phyloP scores from a whole-genome alignment of 169 alveolate genomes.

The Eimeria praecox region DNA sequence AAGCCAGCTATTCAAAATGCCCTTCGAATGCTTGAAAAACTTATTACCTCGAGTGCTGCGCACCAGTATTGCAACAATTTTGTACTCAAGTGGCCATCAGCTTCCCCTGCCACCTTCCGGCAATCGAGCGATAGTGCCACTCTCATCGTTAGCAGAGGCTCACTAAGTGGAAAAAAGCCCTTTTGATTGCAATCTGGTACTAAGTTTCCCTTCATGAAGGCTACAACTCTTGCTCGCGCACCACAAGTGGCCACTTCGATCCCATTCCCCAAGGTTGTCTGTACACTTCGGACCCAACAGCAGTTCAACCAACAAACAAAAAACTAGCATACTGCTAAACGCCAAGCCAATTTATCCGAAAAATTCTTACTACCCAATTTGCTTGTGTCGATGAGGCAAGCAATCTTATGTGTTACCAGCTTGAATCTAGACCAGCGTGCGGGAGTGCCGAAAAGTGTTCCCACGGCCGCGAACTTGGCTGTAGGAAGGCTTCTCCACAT shows the following conservation, averaged over 20 bases:
- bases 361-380: background rate
- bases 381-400: background rate
- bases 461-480: background rate
- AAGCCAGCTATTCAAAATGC: background rate
- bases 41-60: constrained; percentile 44
- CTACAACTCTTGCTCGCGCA: background rate
- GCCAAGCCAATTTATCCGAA: background rate
- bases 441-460: background rate
- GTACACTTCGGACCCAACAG: background rate
- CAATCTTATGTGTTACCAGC: background rate
- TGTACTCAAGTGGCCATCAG: constrained; percentile 27
- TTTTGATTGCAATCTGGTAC: background rate
- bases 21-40: too few relatives aligned
- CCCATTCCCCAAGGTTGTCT: background rate
- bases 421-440: background rate
- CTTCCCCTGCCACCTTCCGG: constrained; percentile 1
- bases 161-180: background rate
- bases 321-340: background rate
- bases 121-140: constrained; percentile 61
- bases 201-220: background rate
- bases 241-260: background rate
- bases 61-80: constrained; percentile 65
- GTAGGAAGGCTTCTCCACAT: background rate
- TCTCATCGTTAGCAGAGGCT: background rate
- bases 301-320: background rate